Base-by-base conservation (phyloP, 768 basidiomycete genomes). In the Macrolepiota dolichaula region DNA sequence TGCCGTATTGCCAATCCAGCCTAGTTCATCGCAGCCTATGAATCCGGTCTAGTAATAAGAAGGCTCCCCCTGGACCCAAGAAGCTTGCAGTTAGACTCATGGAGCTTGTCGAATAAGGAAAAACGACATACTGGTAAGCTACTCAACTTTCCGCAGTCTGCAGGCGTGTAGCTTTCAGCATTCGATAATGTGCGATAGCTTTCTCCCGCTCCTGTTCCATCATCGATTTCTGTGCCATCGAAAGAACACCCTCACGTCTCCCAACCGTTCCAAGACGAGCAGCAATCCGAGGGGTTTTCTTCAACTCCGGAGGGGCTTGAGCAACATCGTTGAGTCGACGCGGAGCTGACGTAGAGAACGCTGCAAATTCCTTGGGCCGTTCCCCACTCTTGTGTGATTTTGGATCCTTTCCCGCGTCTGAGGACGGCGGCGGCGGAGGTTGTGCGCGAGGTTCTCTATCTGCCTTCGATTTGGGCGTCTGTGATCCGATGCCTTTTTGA, bases 131-230 rank as follows among this genome's bases (percentile, higher is more conserved):
- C 40, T 5, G 6, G n/a, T 9, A 19, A 19, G 40, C 19, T 24
- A 25, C 15, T 46, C 36, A 49, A 24, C 29, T 35, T 32, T 29
- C 59, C 24, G 53, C 13, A 19, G 61, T 54, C 59, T 66, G 66
- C 44, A 65, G 68, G 67, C 76, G 79, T 65, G 69, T 75, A 22
- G 81, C 85, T 71, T 88, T 92, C 71, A 92, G 67, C 71, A 87
- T 81, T 62, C 91, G 76, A 71, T 92, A 92, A 57, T 81, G 78
- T 67, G 72, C 73, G 62, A 94, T 86, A 22, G 75, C 89, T 62
- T 81, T 86, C 66, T 89, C 86, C 63, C 91, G 79, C 71, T 92
- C 91, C 55, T 78, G 77, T 67, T 89, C 89, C 83, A 94, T 85
- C 85, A 90, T 85, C 5, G 79, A 78, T 69, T 84, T 86, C 74